Conservation (phyloP, 805 yeast genomes). For the Clavispora phyllophila region DNA sequence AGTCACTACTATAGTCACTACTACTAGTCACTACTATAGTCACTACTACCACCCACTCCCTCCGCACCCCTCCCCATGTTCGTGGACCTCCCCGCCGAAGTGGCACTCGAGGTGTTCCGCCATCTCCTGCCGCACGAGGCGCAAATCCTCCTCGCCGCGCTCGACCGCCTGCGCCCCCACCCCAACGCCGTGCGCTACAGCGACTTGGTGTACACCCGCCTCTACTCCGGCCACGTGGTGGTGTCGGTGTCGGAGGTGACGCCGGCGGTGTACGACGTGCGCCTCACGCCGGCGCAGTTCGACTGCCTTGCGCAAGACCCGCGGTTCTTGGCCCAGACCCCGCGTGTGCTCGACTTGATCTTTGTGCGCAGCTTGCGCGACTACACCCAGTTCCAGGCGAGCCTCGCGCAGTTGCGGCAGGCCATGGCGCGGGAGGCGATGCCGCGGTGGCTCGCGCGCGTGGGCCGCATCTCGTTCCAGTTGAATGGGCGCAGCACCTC, state of each 20-base stretch:
- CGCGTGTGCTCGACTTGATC: conserved; percentile 5
- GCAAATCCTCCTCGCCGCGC: not conserved
- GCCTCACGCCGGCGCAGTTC: conserved; percentile 7
- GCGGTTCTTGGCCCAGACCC: conserved; percentile 4
- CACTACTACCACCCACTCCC: too few species aligned
- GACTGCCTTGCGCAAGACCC: conserved; percentile 3
- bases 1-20: too few species aligned
- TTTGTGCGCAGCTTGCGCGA: conserved; percentile 11
- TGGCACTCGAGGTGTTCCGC: conserved; percentile 8
- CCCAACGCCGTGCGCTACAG: not conserved
- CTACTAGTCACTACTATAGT: too few species aligned
- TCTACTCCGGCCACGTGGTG: conserved; percentile 1
- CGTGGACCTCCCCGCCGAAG: conserved; percentile 7
- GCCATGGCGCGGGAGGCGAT: conserved; percentile 2
- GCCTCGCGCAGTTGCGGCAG: conserved; percentile 12
- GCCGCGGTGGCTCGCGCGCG: conserved; percentile 5
- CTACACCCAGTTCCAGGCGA: conserved; percentile 7
- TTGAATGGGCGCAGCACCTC: conserved; percentile 25
- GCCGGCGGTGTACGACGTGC: conserved; percentile 5
- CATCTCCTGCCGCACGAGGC: conserved; percentile 8
- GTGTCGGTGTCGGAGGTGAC: conserved; percentile 1
- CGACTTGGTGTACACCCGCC: not conserved
- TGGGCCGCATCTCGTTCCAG: conserved; percentile 18
- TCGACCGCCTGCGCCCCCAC: not conserved
- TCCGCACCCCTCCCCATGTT: conserved; percentile 1